Base-by-base conservation (phyloP, 2,329 filamentous ascomycete species). In the Penicillium sclerotigenum region DNA sequence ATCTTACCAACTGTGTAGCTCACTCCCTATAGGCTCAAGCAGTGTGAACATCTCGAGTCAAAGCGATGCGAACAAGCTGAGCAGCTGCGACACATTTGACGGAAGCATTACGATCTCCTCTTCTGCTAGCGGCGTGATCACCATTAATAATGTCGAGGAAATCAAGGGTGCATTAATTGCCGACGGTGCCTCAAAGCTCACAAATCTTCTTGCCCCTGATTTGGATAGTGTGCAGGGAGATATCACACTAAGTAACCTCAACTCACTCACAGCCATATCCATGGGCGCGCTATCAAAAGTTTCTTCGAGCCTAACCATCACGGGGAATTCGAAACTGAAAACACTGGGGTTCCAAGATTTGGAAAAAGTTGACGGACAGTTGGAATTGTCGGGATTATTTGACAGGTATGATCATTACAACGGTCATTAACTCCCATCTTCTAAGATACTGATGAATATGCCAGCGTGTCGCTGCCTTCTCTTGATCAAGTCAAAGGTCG, bases 21-120 rank as follows among this genome's bases (percentile, higher is more conserved):
- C 26, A 60, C 28, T n/a, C 5, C 9, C 14, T 18, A n/a, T 53
- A 70, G 66, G 75, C 52, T 71, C 78, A 8, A 82, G 70, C 43
- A 74, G 72, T 18, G 68, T 70, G 11, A 82, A 63, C 65, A 82
- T 79, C 33, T 73, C 68, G 20, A 73, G 54, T 37, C 66, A 69
- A 58, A 58, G 54, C 31, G 67, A 70, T 38, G 65, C 64, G 3
- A 52, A 64, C 65, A 76, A 63, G 50, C 47, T 74, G 51, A 65
- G 65, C 43, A 68, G 66, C 20, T 74, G 69, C 26, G 71, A 73
- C 5, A 76, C 74, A 18, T 68, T 80, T 43, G 72, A 74, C 56
- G 74, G 74, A 33, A 75, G 56, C 16, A 29, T 71, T n/a, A 64
- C 78, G 40, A 70, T 76, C 34, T 71, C 75, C 2, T 68, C 79